A percentile compares a stretch with the other conserved stretches of the same genome.
These are phyloP conservation scores for Trichosporon sp. DNA, from an alignment of 1,284 basidiomycete genomes.

Conservation along the genomic window DNA sequence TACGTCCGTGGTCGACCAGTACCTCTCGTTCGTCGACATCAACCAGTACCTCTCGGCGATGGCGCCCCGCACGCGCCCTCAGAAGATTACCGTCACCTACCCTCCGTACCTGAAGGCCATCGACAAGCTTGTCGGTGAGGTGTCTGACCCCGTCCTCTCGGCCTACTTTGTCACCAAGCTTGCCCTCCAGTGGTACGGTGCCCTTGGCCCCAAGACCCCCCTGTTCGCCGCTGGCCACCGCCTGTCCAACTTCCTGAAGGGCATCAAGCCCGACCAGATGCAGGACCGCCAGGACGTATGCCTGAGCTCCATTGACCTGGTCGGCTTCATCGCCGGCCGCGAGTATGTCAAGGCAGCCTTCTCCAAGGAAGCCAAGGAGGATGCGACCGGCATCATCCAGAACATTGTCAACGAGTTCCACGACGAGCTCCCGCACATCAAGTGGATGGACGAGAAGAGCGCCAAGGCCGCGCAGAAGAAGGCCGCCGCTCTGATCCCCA, in stretches of 20 bases:
- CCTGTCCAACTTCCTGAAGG: conserved; percentile 72
- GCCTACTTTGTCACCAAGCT: conserved; percentile 80
- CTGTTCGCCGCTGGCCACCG: conserved; percentile 72
- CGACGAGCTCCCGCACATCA: conserved; percentile 70
- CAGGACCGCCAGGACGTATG: conserved; percentile 74
- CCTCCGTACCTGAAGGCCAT: conserved; percentile 76
- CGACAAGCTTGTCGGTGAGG: conserved; percentile 69
- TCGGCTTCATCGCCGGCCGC: conserved; percentile 61
- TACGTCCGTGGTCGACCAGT: conserved; percentile 69
- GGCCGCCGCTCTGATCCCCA: conserved; percentile 57
- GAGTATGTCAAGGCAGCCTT: conserved; percentile 87
- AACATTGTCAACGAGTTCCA: conserved; percentile 85
- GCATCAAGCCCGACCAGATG: conserved; percentile 82
- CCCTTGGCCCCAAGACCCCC: conserved; percentile 71
- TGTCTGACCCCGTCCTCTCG: conserved; percentile 68
- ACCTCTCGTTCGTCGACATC: conserved; percentile 79
- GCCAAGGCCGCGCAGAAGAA: conserved; percentile 82
- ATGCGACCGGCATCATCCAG: conserved; percentile 80
- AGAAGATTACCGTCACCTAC: conserved; percentile 75
- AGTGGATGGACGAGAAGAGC: conserved; percentile 91
- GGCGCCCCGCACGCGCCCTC: conserved; percentile 74
- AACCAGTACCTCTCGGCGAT: conserved; percentile 80
- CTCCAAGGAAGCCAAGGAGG: conserved; percentile 73
- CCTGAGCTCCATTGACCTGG: conserved; percentile 56
- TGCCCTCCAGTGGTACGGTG: conserved; percentile 67